Evolutionary conservation across 1,284 basidiomycete genomes (phyloP), one percentile per base, ranked within the genome.

Genomic region (Melampsora larici-populina): DNA sequence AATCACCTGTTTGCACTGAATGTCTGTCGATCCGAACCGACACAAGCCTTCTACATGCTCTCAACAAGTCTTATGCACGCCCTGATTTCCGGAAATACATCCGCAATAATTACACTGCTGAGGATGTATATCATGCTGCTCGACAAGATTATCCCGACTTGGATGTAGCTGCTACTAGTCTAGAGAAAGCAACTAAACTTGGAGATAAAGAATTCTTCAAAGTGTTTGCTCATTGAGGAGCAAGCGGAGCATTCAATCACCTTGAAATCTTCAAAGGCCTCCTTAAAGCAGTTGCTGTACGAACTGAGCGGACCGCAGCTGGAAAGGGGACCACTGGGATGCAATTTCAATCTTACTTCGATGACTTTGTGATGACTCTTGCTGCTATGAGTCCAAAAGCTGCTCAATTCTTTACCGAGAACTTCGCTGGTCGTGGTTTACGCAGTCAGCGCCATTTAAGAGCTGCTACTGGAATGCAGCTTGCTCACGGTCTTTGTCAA

Each of bases 321-420:
- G 64, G 64, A 66, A 66, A 66, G 46, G 26, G 33, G 21, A 21
- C 46, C 5, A 66, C 64, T 5, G 64, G 64, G 36, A 43, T 66
- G 9, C 36, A 40, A 15, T 66, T 66, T 18, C 46, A 33, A 18
- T 21, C 64, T 33, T 24, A 31, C 18, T 66, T 66, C 18, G 64
- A 66, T 18, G 31, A 66, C 18, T 66, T 66, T 43, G 24, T 66
- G 64, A 66, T 66, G 64, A 66, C 64, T 11, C 15, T 66, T 18
- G 64, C 64, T 66, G 64, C 64, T 21, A 66, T 66, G 17, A 66
- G 64, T 31, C 64, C 64, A 21, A 13, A 21, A 36, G 64, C 33
- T 15, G 36, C 26, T n/a, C 26, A 66, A 18, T 36, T 66, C 40
- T 66, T 40, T 18, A 33, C 18, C 13, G 64, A 66, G 40, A 66